These are phyloP conservation scores for Termitomyces eurrhizus DNA, from an alignment of 768 basidiomycete genomes.

Conservation along the genomic window DNA sequence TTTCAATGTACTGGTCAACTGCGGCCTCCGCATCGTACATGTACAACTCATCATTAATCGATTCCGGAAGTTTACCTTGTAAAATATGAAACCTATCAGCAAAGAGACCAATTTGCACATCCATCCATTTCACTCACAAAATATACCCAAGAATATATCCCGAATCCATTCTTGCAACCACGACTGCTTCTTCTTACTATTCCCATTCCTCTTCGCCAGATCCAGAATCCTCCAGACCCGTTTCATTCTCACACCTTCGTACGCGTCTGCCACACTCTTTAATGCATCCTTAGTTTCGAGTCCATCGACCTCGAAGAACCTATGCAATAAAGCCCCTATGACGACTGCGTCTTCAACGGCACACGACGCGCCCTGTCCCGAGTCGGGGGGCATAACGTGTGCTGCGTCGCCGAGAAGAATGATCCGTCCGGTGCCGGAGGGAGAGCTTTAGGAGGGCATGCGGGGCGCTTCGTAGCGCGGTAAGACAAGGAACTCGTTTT, in stretches of 20 bases:
- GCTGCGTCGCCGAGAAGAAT: constrained; percentile 42
- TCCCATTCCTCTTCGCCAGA: constrained; percentile 26
- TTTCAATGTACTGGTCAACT: constrained; percentile 20
- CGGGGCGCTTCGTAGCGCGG: constrained; percentile 33
- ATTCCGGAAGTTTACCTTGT: constrained; percentile 28
- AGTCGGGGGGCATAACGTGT: constrained; percentile 40
- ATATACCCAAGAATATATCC: constrained; percentile 28
- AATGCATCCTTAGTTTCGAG: constrained; percentile 14
- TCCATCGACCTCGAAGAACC: constrained; percentile 14
- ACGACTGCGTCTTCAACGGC: constrained; percentile 37
- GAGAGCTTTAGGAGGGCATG: constrained; percentile 31
- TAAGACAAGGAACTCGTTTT: constrained; percentile 26
- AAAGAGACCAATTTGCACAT: not conserved
- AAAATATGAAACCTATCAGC: not conserved
- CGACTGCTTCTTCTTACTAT: constrained; percentile 27
- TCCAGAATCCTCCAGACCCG: constrained; percentile 23
- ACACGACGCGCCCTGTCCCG: constrained; percentile 37
- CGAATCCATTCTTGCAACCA: constrained; percentile 28
- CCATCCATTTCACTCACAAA: constrained; percentile 24
- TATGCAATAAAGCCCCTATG: constrained; percentile 11
- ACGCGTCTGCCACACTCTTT: not conserved
- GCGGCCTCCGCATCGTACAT: constrained; percentile 24
- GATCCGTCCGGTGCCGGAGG: constrained; percentile 28
- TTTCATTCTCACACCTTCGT: not conserved
- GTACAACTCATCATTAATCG: constrained; percentile 22